Evolutionary conservation across 1,284 basidiomycete genomes (phyloP).

Genomic region (Bjerkandera adusta): DNA sequence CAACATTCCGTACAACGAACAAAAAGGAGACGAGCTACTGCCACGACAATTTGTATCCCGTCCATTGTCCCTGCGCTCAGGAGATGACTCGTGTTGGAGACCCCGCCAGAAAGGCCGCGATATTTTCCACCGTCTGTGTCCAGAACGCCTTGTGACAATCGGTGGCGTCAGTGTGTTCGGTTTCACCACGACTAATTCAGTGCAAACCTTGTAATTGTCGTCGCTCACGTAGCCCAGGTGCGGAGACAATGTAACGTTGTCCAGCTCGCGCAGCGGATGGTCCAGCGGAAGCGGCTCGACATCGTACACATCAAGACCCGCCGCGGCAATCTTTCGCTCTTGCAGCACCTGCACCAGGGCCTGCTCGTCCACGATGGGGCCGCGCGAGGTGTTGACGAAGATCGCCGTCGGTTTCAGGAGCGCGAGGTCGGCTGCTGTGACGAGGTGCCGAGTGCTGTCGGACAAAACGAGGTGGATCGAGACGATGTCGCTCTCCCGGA

Average conservation of each 20-base stretch:
- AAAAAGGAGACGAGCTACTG: not conserved
- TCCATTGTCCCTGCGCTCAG: not conserved
- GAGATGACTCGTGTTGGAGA: slow-evolving; percentile 26
- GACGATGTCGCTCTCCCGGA: slow-evolving; percentile 53
- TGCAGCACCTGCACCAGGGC: slow-evolving; percentile 50
- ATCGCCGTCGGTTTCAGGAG: slow-evolving; percentile 54
- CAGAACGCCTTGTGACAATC: slow-evolving; percentile 28
- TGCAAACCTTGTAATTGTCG: slow-evolving; percentile 43
- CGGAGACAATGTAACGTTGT: slow-evolving; percentile 56
- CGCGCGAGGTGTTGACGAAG: slow-evolving; percentile 64
- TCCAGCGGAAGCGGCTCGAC: slow-evolving; percentile 58
- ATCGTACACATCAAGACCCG: slow-evolving; percentile 60
- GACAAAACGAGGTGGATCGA: slow-evolving; percentile 61
- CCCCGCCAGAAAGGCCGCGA: slow-evolving; percentile 44
- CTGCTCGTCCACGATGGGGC: slow-evolving; percentile 56
- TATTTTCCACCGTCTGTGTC: slow-evolving; percentile 49
- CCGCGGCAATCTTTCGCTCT: slow-evolving; percentile 49
- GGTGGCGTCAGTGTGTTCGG: not conserved
- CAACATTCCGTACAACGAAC: not conserved
- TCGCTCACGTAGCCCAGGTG: slow-evolving; percentile 61
- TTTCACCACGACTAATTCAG: not conserved
- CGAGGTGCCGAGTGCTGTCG: slow-evolving; percentile 44
- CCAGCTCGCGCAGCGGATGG: slow-evolving; percentile 47
- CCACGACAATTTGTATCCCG: not conserved
- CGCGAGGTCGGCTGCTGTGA: slow-evolving; percentile 45